phyloP scores from a whole-genome alignment of 495 filamentous ascomycete species.

The Penicillium chermesinum region DNA sequence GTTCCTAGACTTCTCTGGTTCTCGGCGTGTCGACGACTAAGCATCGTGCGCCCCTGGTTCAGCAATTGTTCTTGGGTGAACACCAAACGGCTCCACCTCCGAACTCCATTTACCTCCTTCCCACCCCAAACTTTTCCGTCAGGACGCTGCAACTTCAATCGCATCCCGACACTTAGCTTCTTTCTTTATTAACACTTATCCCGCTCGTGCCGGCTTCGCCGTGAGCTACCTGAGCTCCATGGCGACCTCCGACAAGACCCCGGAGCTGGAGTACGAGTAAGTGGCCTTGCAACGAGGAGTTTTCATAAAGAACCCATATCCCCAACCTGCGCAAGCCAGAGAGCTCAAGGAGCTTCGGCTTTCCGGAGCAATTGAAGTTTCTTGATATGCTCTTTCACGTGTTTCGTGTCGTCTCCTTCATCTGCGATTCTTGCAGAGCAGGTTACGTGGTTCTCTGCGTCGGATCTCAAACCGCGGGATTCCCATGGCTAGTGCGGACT shows the following conservation, averaged over 20 bases:
- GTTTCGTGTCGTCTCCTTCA: background rate
- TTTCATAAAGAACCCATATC: background rate
- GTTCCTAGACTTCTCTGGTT: background rate
- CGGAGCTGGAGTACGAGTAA: constrained; percentile 44
- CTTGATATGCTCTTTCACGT: background rate
- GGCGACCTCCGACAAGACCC: constrained; percentile 36
- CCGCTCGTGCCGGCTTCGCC: constrained; percentile 27
- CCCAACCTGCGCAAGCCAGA: background rate
- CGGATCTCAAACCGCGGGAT: background rate
- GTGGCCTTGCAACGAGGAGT: constrained; percentile 17
- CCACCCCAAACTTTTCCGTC: constrained; percentile 7
- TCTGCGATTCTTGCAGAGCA: background rate
- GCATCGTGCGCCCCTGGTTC: constrained; percentile 1
- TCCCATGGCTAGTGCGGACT: background rate
- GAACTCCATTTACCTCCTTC: constrained; percentile 13
- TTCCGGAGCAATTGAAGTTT: background rate
- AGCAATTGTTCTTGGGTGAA: constrained; percentile 1
- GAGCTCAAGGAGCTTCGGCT: background rate
- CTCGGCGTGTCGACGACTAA: background rate
- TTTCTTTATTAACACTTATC: constrained; percentile 7
- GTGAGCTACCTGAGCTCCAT: constrained; percentile 40
- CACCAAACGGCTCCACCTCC: background rate
- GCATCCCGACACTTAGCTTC: background rate
- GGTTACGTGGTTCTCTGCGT: background rate
- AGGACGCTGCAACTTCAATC: constrained; percentile 2